Percentiles rank a stretch among this genome's conserved stretches.
Evolutionary conservation across 2,329 filamentous ascomycete species (phyloP).

Genomic region (Elsinoe arachidis): DNA sequence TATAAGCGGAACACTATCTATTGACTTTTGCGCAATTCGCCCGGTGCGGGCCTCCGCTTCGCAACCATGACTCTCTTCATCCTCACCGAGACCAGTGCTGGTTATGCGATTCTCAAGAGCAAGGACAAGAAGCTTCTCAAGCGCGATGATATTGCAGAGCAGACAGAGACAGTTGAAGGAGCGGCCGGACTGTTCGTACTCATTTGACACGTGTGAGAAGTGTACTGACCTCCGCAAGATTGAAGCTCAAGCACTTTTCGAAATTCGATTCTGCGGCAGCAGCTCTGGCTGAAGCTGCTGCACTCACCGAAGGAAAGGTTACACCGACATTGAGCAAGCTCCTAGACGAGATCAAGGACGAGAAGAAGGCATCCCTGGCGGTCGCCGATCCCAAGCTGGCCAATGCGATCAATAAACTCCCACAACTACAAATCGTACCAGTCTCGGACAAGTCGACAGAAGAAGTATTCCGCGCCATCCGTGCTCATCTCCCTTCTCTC

Average conservation of each 20-base stretch:
- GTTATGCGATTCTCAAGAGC: slow-evolving; percentile 96
- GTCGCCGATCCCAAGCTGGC: slow-evolving; percentile 89
- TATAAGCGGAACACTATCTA: neutral
- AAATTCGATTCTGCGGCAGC: slow-evolving; percentile 93
- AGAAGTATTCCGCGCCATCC: slow-evolving; percentile 90
- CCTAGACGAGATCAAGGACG: slow-evolving; percentile 84
- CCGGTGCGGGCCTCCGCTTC: neutral
- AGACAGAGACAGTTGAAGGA: slow-evolving; percentile 72
- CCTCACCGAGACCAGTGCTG: slow-evolving; percentile 87
- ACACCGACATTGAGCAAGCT: slow-evolving; percentile 75
- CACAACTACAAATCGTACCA: slow-evolving; percentile 74
- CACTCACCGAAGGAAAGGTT: slow-evolving; percentile 78
- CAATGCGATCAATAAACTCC: slow-evolving; percentile 84
- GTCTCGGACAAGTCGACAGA: slow-evolving; percentile 73
- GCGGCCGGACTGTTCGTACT: slow-evolving; percentile 60
- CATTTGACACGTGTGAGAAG: slow-evolving; percentile 27
- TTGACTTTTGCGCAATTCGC: neutral
- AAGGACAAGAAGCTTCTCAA: slow-evolving; percentile 98
- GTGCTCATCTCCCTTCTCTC: slow-evolving; percentile 78
- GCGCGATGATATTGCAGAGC: slow-evolving; percentile 66
- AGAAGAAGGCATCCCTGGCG: slow-evolving; percentile 92
- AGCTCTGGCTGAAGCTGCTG: slow-evolving; percentile 82
- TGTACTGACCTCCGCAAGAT: slow-evolving; percentile 18
- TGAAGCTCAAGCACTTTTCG: slow-evolving; percentile 94
- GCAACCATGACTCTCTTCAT: slow-evolving; percentile 56